phyloP scores from a whole-genome alignment of 495 filamentous ascomycete genomes.

The Aspergillus steynii region DNA sequence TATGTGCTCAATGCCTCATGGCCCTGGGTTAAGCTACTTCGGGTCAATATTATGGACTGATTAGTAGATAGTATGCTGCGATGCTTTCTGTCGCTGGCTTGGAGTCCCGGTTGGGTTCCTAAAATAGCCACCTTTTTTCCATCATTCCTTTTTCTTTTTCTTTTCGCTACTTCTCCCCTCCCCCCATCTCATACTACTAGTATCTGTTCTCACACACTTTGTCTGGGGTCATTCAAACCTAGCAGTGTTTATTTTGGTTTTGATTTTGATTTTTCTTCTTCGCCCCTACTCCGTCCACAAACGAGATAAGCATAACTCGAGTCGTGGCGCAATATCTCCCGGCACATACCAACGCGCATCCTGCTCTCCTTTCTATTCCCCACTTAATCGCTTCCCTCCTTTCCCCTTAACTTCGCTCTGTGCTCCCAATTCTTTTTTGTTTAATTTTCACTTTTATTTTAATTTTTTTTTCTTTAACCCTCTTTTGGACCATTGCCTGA shows the following conservation, averaged over 20 bases:
- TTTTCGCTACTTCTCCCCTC: background rate
- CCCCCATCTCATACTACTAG: background rate
- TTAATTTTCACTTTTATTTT: background rate
- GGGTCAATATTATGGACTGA: constrained; percentile 2
- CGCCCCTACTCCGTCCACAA: background rate
- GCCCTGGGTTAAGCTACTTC: constrained; percentile 17
- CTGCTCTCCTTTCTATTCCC: constrained; percentile 6
- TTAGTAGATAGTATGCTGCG: background rate
- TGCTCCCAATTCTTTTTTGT: background rate
- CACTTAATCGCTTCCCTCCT: constrained; percentile 5
- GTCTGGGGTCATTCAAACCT: background rate
- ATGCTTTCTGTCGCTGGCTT: background rate
- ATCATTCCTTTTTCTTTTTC: background rate
- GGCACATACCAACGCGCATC: constrained; percentile 3
- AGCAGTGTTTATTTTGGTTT: constrained; percentile 1
- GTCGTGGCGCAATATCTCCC: background rate
- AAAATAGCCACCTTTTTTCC: constrained; percentile 3
- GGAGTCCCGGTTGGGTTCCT: background rate
- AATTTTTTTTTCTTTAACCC: background rate
- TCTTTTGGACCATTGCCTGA: background rate
- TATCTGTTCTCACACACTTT: background rate
- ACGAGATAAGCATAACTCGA: constrained; percentile 3
- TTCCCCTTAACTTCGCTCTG: constrained; percentile 8
- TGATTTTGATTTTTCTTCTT: background rate
- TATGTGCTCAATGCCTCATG: constrained; percentile 12